Evolutionary conservation across 1,139 yeast species (phyloP), one percentile per base, ranked within the genome.

Genomic region (Taiozyma sp.): DNA sequence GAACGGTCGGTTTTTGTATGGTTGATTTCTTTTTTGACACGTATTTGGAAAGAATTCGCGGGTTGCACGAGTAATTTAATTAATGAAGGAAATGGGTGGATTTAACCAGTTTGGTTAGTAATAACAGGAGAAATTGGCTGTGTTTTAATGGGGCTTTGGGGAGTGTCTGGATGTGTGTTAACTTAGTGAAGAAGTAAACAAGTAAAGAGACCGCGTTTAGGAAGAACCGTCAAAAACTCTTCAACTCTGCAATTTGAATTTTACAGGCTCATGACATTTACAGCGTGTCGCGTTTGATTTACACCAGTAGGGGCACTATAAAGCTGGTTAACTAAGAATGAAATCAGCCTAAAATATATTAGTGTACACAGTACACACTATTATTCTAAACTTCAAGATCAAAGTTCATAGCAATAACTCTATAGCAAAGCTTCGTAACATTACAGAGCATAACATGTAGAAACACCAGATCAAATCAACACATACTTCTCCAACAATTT

Each of bases 401-500:
- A 28, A 10, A 7, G 2, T 9, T 28, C 10, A 28, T 24, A 24
- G 26, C 26, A 24, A 24, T 7, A 24, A 4, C 7, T 24, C 7
- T 24, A 5, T 24, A 24, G 5, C 26, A 24, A 24, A 4, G 26
- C 7, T 24, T 24, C 7, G 7, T 24, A 24, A 7, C 26, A 24
- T 24, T 24, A 24, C 2, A 6, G 6, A 24, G 19, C 19, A 19
- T 19, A 19, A 19, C 19, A 2, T 19, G 19, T 19, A 19, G 19
- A 19, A 19, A 19, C 2, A 19, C 3, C 19, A 19, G 19, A 16
- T 37, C 41, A 16, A 4, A 6, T 37, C 14, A 54, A 47, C 9
- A 56, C 53, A 44, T 41, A 56, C 37, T 51, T 47, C n/a, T 56
- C 56, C 29, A 56, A 14, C 24, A 56, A 34, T 39, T 21, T 40